Conservation (phyloP, 768 basidiomycete genomes). For the Mycena pura region DNA sequence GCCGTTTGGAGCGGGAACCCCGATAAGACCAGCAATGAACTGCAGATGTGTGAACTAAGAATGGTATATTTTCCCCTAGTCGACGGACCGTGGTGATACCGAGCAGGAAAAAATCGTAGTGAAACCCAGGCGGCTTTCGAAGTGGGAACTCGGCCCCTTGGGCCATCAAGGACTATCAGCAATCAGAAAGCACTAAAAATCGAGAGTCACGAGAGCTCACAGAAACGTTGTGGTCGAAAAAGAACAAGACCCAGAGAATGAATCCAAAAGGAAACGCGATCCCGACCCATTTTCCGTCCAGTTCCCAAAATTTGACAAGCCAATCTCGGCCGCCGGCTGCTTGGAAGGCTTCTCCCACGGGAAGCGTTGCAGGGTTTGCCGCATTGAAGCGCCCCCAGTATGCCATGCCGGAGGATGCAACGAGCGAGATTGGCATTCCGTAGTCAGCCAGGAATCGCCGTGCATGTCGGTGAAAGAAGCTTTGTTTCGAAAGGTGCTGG, state of each 20-base stretch:
- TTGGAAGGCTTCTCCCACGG: conserved; percentile 70
- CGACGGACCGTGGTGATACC: conserved; percentile 71
- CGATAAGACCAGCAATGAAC: conserved; percentile 86
- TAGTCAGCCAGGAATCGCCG: conserved; percentile 85
- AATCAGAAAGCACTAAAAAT: conserved; percentile 5
- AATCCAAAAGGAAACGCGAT: conserved; percentile 90
- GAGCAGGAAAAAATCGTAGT: conserved; percentile 90
- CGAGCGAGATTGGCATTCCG: conserved; percentile 87
- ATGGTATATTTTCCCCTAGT: neutral
- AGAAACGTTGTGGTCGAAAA: conserved; percentile 95
- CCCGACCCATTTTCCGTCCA: conserved; percentile 88
- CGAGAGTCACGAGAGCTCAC: conserved; percentile 54
- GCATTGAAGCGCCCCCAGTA: conserved; percentile 84
- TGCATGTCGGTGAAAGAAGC: conserved; percentile 75
- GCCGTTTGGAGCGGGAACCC: conserved; percentile 87
- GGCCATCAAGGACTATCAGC: conserved; percentile 81
- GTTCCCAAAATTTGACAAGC: conserved; percentile 89
- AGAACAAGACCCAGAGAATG: conserved; percentile 89
- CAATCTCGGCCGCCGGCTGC: conserved; percentile 77
- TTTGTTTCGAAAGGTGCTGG: conserved; percentile 63
- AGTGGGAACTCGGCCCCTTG: conserved; percentile 90
- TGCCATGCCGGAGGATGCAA: conserved; percentile 77
- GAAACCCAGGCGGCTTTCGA: conserved; percentile 87
- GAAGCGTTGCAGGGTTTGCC: conserved; percentile 68
- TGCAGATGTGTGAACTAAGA: neutral